These are phyloP conservation scores for Acanthamoeba divionensis DNA, from an alignment of 208 protist genomes.

Conservation along the genomic window DNA sequence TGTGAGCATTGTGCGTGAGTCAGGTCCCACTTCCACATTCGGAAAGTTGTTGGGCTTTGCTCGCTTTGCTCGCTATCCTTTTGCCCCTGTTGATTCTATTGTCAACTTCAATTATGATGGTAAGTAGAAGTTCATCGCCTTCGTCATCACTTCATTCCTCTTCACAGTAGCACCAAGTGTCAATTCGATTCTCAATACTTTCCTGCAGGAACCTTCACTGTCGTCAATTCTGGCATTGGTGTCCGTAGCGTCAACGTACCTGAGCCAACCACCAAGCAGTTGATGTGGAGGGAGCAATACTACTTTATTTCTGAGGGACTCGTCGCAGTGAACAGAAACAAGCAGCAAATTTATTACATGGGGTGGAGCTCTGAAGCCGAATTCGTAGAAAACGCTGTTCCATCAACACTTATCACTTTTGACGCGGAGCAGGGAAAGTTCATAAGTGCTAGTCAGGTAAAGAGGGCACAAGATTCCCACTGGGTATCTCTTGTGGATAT, in stretches of 20 bases:
- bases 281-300: too few species aligned
- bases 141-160: too few species aligned
- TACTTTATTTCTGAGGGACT: too few species aligned
- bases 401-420: constrained; percentile 29
- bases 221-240: too few species aligned
- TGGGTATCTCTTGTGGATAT: background rate
- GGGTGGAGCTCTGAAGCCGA: background rate
- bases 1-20: background rate
- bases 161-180: too few species aligned
- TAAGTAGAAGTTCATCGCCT: too few species aligned
- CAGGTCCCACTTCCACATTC: background rate
- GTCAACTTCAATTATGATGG: background rate
- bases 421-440: background rate
- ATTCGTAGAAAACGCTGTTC: background rate
- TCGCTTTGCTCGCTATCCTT: background rate
- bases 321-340: background rate
- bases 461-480: background rate
- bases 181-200: too few species aligned
- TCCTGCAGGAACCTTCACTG: too few species aligned
- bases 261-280: too few species aligned
- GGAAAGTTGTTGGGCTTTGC: background rate
- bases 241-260: too few species aligned
- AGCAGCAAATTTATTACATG: background rate
- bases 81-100: background rate
- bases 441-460: background rate